These are phyloP conservation scores for Curvularia lunata DNA, from an alignment of 2,329 filamentous ascomycete genomes.

Conservation along the genomic window DNA sequence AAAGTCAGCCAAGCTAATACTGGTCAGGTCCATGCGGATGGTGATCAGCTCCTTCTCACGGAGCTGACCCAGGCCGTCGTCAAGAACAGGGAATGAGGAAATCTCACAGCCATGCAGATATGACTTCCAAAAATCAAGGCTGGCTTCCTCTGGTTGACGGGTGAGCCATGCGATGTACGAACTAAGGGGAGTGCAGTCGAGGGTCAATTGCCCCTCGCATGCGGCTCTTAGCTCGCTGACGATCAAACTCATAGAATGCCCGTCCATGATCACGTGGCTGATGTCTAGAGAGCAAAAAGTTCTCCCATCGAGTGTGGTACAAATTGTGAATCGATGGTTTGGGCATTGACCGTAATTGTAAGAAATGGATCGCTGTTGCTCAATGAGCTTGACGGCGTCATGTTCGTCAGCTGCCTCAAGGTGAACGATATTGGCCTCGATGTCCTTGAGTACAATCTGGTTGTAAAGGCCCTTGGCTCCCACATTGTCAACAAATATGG, in stretches of 20 bases:
- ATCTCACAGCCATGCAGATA: conserved; percentile 41
- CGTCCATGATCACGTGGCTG: conserved; percentile 47
- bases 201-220: conserved; percentile 31
- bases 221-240: conserved; percentile 37
- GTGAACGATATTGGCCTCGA: conserved; percentile 34
- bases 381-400: conserved; percentile 30
- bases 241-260: conserved; percentile 42
- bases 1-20: conserved; percentile 35
- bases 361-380: conserved; percentile 29
- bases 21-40: conserved; percentile 39
- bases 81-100: conserved; percentile 42
- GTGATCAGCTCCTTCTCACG: conserved; percentile 33
- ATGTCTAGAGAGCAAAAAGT: conserved; percentile 44
- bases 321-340: conserved; percentile 45
- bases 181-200: conserved; percentile 40
- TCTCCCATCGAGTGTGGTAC: conserved; percentile 28
- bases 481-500: conserved; percentile 43
- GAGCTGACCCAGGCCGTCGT: conserved; percentile 25
- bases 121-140: conserved; percentile 42
- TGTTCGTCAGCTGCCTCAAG: conserved; percentile 28
- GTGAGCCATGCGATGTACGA: conserved; percentile 42
- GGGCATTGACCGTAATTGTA: conserved; percentile 35
- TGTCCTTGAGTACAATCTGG: conserved; percentile 40
- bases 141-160: conserved; percentile 33
- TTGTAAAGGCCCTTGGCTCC: conserved; percentile 40